Evolutionary conservation across 805 yeast species (phyloP).

Genomic region (Pichia manshurica): DNA sequence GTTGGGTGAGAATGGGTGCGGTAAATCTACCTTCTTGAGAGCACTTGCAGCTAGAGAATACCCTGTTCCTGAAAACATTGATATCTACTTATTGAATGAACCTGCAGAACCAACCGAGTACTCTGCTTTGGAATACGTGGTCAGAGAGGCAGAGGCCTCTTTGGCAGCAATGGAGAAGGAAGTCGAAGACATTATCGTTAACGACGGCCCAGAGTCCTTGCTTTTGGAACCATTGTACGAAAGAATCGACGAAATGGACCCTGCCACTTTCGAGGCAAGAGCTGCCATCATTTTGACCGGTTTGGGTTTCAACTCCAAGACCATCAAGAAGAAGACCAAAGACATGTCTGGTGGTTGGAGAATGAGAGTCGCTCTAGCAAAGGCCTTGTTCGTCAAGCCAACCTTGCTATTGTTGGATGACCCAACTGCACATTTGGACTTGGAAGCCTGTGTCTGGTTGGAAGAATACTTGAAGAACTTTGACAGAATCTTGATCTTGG

Average conservation of each 20-base stretch:
- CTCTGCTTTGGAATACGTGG: slow-evolving; percentile 94
- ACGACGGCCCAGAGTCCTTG: slow-evolving; percentile 91
- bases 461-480: slow-evolving; percentile 95
- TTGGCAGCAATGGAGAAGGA: slow-evolving; percentile 84
- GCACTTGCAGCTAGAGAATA: slow-evolving; percentile 94
- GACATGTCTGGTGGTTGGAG: slow-evolving; percentile 99
- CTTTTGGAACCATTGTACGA: slow-evolving; percentile 85
- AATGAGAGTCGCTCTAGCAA: slow-evolving; percentile 98
- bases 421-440: slow-evolving; percentile 98
- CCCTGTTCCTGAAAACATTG: slow-evolving; percentile 90
- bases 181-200: slow-evolving; percentile 83
- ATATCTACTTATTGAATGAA: slow-evolving; percentile 89
- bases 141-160: slow-evolving; percentile 91
- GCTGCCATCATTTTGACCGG: slow-evolving; percentile 95
- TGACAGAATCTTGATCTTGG: slow-evolving; percentile 88
- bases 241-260: slow-evolving; percentile 93
- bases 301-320: slow-evolving; percentile 86
- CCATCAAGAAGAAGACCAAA: slow-evolving; percentile 89
- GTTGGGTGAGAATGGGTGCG: slow-evolving; percentile 98
- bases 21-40: slow-evolving; percentile 91
- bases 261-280: slow-evolving; percentile 90
- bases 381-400: slow-evolving; percentile 97
- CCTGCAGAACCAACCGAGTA: slow-evolving; percentile 93
- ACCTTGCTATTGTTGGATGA: slow-evolving; percentile 91
- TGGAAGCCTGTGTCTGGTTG: slow-evolving; percentile 99